phyloP scores from a whole-genome alignment of 148 eudicot genomes.

The Cornus controversa region DNA sequence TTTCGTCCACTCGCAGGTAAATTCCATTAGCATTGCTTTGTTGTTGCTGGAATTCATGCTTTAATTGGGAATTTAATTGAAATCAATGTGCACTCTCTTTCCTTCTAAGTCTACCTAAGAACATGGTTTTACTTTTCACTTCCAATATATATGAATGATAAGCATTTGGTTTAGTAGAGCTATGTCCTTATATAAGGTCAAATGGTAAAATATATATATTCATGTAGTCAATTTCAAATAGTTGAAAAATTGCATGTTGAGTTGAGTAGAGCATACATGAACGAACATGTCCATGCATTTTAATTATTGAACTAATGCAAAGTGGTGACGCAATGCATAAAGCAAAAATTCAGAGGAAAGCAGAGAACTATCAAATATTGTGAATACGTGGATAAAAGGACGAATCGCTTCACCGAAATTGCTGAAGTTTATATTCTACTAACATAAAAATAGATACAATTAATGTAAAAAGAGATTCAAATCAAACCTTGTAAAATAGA shows the following conservation, averaged over 20 bases:
- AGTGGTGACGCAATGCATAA: not conserved
- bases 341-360: not conserved
- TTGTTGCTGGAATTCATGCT: too few relatives aligned
- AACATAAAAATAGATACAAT: not conserved
- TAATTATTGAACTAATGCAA: not conserved
- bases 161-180: too few relatives aligned
- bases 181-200: too few relatives aligned
- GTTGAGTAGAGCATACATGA: too few relatives aligned
- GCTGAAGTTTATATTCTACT: not conserved
- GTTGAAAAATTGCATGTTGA: too few relatives aligned
- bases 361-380: not conserved
- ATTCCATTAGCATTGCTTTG: too few relatives aligned
- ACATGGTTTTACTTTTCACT: not conserved
- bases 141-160: too few relatives aligned
- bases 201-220: too few relatives aligned
- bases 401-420: not conserved
- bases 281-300: too few relatives aligned
- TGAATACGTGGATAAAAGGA: not conserved
- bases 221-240: too few relatives aligned
- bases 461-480: not conserved
- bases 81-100: not conserved
- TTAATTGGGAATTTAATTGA: too few relatives aligned
- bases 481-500: slow-evolving; percentile 85
- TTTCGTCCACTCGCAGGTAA: too few relatives aligned
- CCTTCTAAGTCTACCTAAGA: not conserved